Percentiles rank a stretch among this genome's conserved stretches.
phyloP scores from a whole-genome alignment of 2,329 filamentous ascomycete species.

The Dactylellina cionopaga region DNA sequence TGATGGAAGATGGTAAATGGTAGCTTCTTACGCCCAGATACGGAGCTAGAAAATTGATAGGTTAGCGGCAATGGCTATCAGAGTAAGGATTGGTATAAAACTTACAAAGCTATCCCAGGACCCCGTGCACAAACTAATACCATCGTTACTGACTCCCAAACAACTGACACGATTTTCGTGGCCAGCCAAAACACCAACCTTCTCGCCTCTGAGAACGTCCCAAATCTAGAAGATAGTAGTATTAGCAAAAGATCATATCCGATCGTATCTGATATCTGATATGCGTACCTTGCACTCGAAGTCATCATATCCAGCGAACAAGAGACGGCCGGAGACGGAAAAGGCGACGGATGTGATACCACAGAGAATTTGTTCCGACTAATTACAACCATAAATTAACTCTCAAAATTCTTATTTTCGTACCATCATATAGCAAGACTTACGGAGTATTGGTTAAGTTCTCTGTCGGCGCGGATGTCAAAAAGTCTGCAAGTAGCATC shows the following conservation, averaged over 20 bases:
- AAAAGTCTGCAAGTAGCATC: slow-evolving; percentile 97
- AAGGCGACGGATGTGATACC: slow-evolving; percentile 98
- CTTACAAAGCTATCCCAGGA: slow-evolving; percentile 99
- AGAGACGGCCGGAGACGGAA: slow-evolving; percentile 90
- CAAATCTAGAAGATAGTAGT: slow-evolving; percentile 78
- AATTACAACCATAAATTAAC: slow-evolving; percentile 32
- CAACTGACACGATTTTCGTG: slow-evolving; percentile 99
- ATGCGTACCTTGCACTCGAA: slow-evolving; percentile 96
- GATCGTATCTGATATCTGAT: slow-evolving; percentile 36
- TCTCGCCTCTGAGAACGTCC: slow-evolving; percentile 95
- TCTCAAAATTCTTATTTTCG: not conserved
- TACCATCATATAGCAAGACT: slow-evolving; percentile 55
- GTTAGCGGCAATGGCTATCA: slow-evolving; percentile 58
- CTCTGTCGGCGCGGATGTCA: slow-evolving; percentile 93
- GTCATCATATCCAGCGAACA: slow-evolving; percentile 98
- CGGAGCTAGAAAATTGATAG: slow-evolving; percentile 71
- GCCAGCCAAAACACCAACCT: slow-evolving; percentile 93
- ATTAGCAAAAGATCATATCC: slow-evolving; percentile 7
- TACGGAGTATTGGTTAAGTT: slow-evolving; percentile 75
- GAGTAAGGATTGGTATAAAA: slow-evolving; percentile 20
- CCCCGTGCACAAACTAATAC: slow-evolving; percentile 98
- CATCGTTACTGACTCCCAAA: slow-evolving; percentile 97
- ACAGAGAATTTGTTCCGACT: slow-evolving; percentile 97
- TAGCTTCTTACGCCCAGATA: slow-evolving; percentile 74
- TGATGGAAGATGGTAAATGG: not conserved